phyloP scores from a whole-genome alignment of 305 asterid genomes.

The Plantago coronopus region DNA sequence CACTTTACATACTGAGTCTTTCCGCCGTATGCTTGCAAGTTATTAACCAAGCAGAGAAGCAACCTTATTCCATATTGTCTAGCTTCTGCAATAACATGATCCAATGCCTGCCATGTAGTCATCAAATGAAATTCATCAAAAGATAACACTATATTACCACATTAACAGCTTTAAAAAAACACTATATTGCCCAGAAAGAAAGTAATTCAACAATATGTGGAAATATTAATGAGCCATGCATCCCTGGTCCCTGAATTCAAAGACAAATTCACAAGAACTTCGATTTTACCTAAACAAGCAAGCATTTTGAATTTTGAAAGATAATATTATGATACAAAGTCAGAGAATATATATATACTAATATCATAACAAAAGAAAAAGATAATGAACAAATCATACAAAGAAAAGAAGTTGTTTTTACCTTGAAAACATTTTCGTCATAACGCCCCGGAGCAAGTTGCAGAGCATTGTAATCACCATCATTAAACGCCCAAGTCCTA shows the following conservation, averaged over 20 bases:
- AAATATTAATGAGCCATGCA: too few species aligned
- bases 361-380: too few species aligned
- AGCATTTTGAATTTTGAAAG: too few species aligned
- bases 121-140: slow-evolving; percentile 16
- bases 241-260: too few species aligned
- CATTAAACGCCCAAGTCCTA: slow-evolving; percentile 98
- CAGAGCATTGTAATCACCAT: slow-evolving; percentile 89
- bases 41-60: slow-evolving; percentile 75
- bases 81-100: slow-evolving; percentile 90
- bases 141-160: slow-evolving; percentile 10
- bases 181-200: too few species aligned
- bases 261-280: too few species aligned
- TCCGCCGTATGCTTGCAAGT: slow-evolving; percentile 98
- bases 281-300: neutral
- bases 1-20: slow-evolving; percentile 94
- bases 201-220: too few species aligned
- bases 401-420: slow-evolving; percentile 36
- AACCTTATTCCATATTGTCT: slow-evolving; percentile 72
- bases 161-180: too few species aligned
- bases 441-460: slow-evolving; percentile 86
- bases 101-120: slow-evolving; percentile 66
- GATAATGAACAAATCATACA: slow-evolving; percentile 24
- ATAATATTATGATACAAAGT: too few species aligned
- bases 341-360: too few species aligned
- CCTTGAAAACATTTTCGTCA: slow-evolving; percentile 82